phyloP scores from a whole-genome alignment of 2,329 filamentous ascomycete genomes.

The Penicillium sp. region DNA sequence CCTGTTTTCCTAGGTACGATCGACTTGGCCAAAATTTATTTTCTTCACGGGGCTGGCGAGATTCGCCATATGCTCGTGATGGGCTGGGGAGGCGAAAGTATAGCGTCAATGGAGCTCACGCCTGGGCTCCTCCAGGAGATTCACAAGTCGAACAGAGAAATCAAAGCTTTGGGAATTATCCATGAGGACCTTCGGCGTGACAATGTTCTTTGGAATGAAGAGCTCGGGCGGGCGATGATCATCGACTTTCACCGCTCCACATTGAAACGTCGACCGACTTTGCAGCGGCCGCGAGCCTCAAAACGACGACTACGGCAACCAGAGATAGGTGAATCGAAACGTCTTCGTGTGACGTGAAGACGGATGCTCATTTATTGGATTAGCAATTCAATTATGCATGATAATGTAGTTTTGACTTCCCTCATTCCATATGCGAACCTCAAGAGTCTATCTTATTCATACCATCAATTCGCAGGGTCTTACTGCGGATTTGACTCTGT shows the following conservation, averaged over 20 bases:
- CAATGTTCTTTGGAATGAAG: conserved; percentile 4
- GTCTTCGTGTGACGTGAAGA: background rate
- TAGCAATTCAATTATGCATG: conserved; percentile 3
- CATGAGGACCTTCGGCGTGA: conserved; percentile 4
- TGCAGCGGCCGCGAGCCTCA: background rate
- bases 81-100: background rate
- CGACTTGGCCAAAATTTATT: background rate
- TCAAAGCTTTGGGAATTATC: background rate
- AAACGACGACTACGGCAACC: background rate
- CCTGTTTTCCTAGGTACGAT: background rate
- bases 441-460: too few species aligned
- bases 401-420: background rate
- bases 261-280: background rate
- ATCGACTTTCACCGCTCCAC: conserved; percentile 3
- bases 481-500: too few species aligned
- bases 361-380: conserved; percentile 2
- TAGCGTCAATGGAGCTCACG: background rate
- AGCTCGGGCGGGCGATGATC: conserved; percentile 3
- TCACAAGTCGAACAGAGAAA: background rate
- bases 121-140: background rate
- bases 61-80: background rate
- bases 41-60: background rate
- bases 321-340: background rate
- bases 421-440: too few species aligned
- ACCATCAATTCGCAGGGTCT: too few species aligned